Evolutionary conservation across 208 protist species (phyloP), one percentile per base, ranked within the genome.

Genomic region (Acanthamoeba triangularis): DNA sequence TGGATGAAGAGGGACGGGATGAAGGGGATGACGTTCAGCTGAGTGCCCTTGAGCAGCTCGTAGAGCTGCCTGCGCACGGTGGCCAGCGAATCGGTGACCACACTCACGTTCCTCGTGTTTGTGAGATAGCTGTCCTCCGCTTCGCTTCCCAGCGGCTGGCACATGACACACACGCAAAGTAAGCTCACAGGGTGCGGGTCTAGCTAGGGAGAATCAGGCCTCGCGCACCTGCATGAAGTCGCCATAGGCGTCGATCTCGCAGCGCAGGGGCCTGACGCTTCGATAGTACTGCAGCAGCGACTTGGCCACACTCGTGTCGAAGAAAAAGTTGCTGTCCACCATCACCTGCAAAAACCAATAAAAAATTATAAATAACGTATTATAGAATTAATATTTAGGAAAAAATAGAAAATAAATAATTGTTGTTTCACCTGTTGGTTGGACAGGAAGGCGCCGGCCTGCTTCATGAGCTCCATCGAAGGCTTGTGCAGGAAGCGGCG

Each of bases 221-320:
- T 2, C 28, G 41, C 30, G 41, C n/a, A 92, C 82, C 59, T 96
- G 96, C 41, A 96, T 72, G 49, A 96, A 96, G 72, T 96, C 96
- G 44, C 72, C 88, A 76, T 96, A 96, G 30, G 96, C 96, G 78
- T 96, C 96, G 16, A 96, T 95, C 69, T 96, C 96, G 30, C 54
- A 93, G 20, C 37, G 23, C 16, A 96, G 52, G 28, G 92, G 93
- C 25, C 67, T 67, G 14, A 90, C 90, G 35, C 56, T n/a, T 20
- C 54, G 33, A 65, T 96, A 96, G 28, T 96, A 95, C 65, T 91
- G 8, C 25, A 96, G 78, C 23, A 96, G n/a, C 13, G 94, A 10
- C 37, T 44, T 30, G 23, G 87, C 49, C 13, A 91, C 80, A 10
- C n/a, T 35, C 35, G 76, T 61, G 56, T 96, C 94, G 30, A 96